These are phyloP conservation scores for Pichia cabralensis DNA, from an alignment of 805 yeast species.

Conservation along the genomic window DNA sequence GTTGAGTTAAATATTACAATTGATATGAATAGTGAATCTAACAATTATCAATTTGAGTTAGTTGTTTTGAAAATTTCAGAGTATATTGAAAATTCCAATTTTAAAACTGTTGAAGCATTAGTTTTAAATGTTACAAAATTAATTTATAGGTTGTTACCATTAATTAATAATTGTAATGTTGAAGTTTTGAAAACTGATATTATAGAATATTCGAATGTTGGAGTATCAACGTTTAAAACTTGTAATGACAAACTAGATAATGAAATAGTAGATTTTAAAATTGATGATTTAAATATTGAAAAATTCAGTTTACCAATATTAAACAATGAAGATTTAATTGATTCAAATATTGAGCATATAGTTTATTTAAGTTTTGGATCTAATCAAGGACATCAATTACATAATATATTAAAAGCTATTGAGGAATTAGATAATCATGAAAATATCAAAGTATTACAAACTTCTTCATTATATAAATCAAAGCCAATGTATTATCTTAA, in stretches of 20 bases:
- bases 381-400: conserved; percentile 64
- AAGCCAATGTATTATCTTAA: conserved; percentile 86
- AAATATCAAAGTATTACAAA: conserved; percentile 38
- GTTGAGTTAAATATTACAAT: conserved; percentile 53
- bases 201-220: conserved; percentile 77
- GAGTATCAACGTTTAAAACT: conserved; percentile 58
- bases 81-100: conserved; percentile 70
- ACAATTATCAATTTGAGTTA: conserved; percentile 28
- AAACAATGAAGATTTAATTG: conserved; percentile 15
- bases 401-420: conserved; percentile 50
- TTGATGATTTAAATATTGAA: conserved; percentile 10
- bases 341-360: conserved; percentile 27
- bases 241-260: conserved; percentile 21
- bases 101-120: conserved; percentile 89
- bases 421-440: conserved; percentile 27
- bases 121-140: conserved; percentile 55
- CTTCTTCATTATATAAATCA: conserved; percentile 77
- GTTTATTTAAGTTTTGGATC: conserved; percentile 87
- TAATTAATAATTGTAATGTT: conserved; percentile 30
- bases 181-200: conserved; percentile 83
- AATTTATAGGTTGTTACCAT: conserved; percentile 11
- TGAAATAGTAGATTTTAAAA: conserved; percentile 17
- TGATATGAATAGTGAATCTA: conserved; percentile 15
- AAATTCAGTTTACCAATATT: conserved; percentile 22
- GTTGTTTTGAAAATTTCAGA: conserved; percentile 39